A percentile compares a stretch with the other conserved stretches of the same genome.
Evolutionary conservation across 108 stramenopile genomes (phyloP).

Genomic region (Stephanodiscus minutulus): DNA sequence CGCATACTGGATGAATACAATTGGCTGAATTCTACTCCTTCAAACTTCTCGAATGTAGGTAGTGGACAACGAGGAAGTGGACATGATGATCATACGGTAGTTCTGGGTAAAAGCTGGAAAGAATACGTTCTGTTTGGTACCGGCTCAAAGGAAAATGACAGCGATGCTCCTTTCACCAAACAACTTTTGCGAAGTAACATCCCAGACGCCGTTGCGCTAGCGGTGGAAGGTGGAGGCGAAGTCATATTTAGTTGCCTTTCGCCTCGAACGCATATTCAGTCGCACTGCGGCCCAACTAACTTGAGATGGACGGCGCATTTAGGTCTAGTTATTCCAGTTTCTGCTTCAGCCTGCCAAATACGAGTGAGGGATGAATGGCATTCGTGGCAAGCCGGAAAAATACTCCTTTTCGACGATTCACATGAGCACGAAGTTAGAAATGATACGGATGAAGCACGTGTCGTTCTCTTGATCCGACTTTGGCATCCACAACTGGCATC

Average conservation of each 20-base stretch:
- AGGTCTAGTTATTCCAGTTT: conserved; percentile 66
- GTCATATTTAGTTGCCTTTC: conserved; percentile 78
- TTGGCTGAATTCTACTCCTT: conserved; percentile 5
- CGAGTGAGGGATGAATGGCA: conserved; percentile 70
- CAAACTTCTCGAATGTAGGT: conserved; percentile 59
- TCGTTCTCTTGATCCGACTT: conserved; percentile 68
- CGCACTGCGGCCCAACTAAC: conserved; percentile 80
- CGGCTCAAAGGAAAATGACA: conserved; percentile 38
- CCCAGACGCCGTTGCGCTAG: conserved; percentile 70
- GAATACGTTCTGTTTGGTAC: conserved; percentile 84
- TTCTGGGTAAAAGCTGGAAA: conserved; percentile 65
- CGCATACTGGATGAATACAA: conserved; percentile 50
- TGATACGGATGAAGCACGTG: conserved; percentile 59
- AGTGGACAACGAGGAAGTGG: conserved; percentile 64
- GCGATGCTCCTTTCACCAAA: conserved; percentile 57
- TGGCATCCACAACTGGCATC: conserved; percentile 72
- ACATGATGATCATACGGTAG: conserved; percentile 65
- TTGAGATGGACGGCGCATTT: conserved; percentile 80
- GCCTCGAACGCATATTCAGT: conserved; percentile 55
- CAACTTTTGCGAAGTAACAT: conserved; percentile 44
- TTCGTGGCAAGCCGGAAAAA: conserved; percentile 66
- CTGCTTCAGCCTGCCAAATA: conserved; percentile 48
- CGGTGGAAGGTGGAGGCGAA: conserved; percentile 72
- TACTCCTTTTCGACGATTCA: conserved; percentile 84
- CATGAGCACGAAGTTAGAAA: conserved; percentile 84